Base-by-base conservation (phyloP, 257 asterid species). In the Fraxinus quadrangulata region DNA sequence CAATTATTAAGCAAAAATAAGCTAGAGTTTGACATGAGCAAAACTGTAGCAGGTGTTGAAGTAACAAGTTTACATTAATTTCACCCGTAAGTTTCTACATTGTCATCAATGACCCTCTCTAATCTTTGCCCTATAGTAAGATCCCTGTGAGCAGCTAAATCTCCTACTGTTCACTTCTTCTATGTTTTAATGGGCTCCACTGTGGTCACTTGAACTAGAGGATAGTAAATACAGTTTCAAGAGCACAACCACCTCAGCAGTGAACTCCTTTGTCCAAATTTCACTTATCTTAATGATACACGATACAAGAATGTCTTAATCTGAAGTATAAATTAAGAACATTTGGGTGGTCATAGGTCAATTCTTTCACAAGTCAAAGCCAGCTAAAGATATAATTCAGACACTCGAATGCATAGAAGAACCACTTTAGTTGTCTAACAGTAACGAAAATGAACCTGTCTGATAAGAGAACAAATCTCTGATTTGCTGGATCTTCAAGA, bases 401-500 rank as follows among this genome's bases (percentile, higher is more conserved):
- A 26, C 16, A 10, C 2, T 63, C 69, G 4, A 23, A 63, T 24
- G 28, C 33, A 63, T 21, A 42, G 28, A 24, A 59, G 23, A 7
- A 21, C 56, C 19, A 72, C 24, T 71, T 76, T 47, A 76, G 42
- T 66, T 33, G 30, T 72, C 63, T 42, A 73, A 76, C 49, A 54
- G 33, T 59, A 61, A 77, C 70, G 63, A 45, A 49, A 70, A 54
- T 76, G 21, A 59, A 96, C 99, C 98, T 96, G 89, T 96, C 99
- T 33, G 99, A 96, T 83, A 96, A 85, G 77, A 96, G 98, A 82
- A 96, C 84, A 70, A 96, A 96, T 93, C 97, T 93, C 85, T 88
- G 94, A 84, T 96, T 93, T 0, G 97, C 94, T 9, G 97, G 97
- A 88, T 93, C 95, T 77, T 87, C 84, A 77, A 96, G 95, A 67